Conservation (phyloP, 1,139 yeast genomes). For the Scheffersomyces cryptocercus region DNA sequence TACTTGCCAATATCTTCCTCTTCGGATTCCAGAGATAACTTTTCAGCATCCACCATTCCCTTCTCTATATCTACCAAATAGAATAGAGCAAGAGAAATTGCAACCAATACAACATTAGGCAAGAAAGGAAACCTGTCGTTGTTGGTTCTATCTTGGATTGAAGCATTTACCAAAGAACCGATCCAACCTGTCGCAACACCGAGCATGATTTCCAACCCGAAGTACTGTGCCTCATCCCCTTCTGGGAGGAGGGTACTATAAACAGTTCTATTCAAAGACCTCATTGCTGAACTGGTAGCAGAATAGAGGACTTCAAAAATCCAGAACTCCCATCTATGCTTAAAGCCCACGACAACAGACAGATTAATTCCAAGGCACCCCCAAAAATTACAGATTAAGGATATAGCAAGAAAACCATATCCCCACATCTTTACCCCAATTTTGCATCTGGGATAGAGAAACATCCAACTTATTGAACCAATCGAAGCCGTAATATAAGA, state of each 20-base stretch:
- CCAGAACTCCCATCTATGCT: constrained; percentile 49
- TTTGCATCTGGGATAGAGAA: constrained; percentile 25
- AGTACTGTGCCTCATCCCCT: constrained; percentile 47
- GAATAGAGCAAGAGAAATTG: constrained; percentile 26
- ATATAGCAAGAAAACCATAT: constrained; percentile 29
- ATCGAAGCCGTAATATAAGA: constrained; percentile 34
- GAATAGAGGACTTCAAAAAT: constrained; percentile 40
- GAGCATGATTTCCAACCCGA: constrained; percentile 44
- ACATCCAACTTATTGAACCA: constrained; percentile 45
- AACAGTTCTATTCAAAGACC: constrained; percentile 39
- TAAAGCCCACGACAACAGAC: constrained; percentile 33
- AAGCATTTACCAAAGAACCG: constrained; percentile 41
- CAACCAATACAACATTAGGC: constrained; percentile 35
- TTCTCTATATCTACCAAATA: constrained; percentile 30
- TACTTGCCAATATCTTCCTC: no score
- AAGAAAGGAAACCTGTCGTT: constrained; percentile 42
- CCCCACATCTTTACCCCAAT: constrained; percentile 37
- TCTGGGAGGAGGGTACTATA: constrained; percentile 43
- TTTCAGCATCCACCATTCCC: constrained; percentile 32
- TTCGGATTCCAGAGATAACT: constrained; percentile 4
- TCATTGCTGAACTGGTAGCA: constrained; percentile 35
- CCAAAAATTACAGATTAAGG: constrained; percentile 42
- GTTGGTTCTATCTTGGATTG: constrained; percentile 42
- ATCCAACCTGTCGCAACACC: constrained; percentile 50
- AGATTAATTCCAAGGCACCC: constrained; percentile 40